A percentile compares a stretch with the other conserved stretches of the same genome.
These are phyloP conservation scores for Schrenkiella parvula DNA, from an alignment of 345 rosid genomes.

Conservation along the genomic window DNA sequence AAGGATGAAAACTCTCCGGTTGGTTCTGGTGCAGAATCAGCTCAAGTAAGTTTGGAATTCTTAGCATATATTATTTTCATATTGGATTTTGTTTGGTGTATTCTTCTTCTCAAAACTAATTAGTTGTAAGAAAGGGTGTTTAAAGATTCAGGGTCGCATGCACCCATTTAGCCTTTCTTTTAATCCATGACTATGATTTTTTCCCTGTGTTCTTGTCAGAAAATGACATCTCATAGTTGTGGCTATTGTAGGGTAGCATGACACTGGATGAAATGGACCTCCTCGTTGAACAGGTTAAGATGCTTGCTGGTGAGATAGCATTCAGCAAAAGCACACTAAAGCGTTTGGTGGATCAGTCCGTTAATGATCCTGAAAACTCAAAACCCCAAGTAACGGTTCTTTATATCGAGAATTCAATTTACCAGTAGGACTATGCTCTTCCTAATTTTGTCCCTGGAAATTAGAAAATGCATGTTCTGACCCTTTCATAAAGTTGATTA, in stretches of 20 bases:
- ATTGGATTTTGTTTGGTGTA: background rate
- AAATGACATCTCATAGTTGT: conserved; percentile 21
- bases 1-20: conserved; percentile 71
- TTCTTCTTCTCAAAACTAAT: background rate
- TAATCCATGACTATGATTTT: background rate
- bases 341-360: conserved; percentile 88
- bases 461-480: background rate
- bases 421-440: background rate
- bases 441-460: background rate
- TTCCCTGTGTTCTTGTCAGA: background rate
- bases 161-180: background rate
- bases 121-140: background rate
- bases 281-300: conserved; percentile 94
- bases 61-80: background rate
- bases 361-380: conserved; percentile 76
- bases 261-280: conserved; percentile 95
- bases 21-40: conserved; percentile 61
- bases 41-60: conserved; percentile 43
- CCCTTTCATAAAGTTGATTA: conserved; percentile 1
- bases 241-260: conserved; percentile 54
- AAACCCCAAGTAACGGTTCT: conserved; percentile 56
- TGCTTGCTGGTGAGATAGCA: conserved; percentile 99
- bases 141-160: background rate
- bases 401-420: background rate
- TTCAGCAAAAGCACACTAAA: conserved; percentile 90